A percentile compares a stretch with the other conserved stretches of the same genome.
These are phyloP conservation scores for Penicillium digitatum DNA, from an alignment of 2,329 filamentous ascomycete genomes.

Conservation along the genomic window DNA sequence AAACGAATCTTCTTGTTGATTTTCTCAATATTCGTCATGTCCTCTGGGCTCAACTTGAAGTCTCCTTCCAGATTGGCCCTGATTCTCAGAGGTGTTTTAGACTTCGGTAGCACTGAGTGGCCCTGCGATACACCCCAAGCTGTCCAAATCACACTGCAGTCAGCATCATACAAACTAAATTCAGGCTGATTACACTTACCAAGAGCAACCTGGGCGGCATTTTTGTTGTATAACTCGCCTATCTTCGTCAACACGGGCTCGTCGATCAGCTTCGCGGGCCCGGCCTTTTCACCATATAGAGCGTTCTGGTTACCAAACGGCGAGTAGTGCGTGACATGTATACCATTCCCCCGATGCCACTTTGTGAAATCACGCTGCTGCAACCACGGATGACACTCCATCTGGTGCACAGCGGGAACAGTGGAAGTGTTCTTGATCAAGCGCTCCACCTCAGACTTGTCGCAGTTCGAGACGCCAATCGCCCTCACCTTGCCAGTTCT, in stretches of 20 bases:
- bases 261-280: constrained; percentile 50
- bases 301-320: constrained; percentile 54
- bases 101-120: constrained; percentile 53
- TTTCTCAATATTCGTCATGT: constrained; percentile 53
- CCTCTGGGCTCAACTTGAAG: constrained; percentile 56
- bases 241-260: constrained; percentile 49
- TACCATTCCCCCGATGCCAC: constrained; percentile 49
- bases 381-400: constrained; percentile 54
- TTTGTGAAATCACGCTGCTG: constrained; percentile 49
- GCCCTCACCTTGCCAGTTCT: constrained; percentile 45
- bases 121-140: constrained; percentile 54
- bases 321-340: constrained; percentile 54
- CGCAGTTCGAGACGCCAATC: constrained; percentile 54
- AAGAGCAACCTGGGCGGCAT: constrained; percentile 50
- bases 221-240: constrained; percentile 52
- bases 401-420: constrained; percentile 49
- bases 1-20: constrained; percentile 61
- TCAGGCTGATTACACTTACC: constrained; percentile 27
- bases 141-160: constrained; percentile 13
- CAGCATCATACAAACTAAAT: background rate
- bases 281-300: constrained; percentile 44
- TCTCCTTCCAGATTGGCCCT: constrained; percentile 47
- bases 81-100: constrained; percentile 45
- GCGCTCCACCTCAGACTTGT: constrained; percentile 46
- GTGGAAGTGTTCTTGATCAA: constrained; percentile 45